Conservation (phyloP, 208 protist genomes). For the Acanthamoeba quina region DNA sequence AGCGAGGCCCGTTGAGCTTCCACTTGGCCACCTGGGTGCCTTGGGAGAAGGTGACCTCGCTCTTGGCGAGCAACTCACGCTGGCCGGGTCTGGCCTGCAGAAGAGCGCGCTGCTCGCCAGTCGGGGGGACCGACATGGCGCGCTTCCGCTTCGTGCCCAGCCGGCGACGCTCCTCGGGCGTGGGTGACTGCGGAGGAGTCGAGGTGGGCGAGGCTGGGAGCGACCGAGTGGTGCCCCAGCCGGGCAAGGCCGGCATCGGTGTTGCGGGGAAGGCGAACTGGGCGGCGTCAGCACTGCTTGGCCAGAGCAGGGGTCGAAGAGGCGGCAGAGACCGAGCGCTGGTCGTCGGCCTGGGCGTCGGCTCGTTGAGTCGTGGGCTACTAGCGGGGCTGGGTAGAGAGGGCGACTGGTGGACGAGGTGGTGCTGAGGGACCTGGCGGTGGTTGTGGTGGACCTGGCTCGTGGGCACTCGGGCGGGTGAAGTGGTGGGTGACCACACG, state of each 20-base stretch:
- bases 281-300: too few relatives aligned
- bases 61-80: neutral
- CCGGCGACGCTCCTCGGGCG: neutral
- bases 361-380: too few relatives aligned
- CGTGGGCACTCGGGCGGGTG: too few relatives aligned
- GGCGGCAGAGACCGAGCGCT: too few relatives aligned
- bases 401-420: too few relatives aligned
- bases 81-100: neutral
- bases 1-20: conserved; percentile 31
- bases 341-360: too few relatives aligned
- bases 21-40: conserved; percentile 6
- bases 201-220: neutral
- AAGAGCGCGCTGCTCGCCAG: neutral
- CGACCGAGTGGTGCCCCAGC: neutral
- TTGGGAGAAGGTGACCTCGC: neutral
- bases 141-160: conserved; percentile 28
- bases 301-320: too few relatives aligned
- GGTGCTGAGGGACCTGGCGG: too few relatives aligned
- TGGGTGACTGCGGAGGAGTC: neutral
- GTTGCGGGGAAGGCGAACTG: neutral
- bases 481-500: too few relatives aligned
- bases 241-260: neutral
- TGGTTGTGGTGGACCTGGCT: too few relatives aligned
- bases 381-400: too few relatives aligned
- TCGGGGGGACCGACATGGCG: neutral